A percentile compares a stretch with the other conserved stretches of the same genome.
phyloP scores from a whole-genome alignment of 352 stramenopile species.

The Stephanocyclus meneghinianus region DNA sequence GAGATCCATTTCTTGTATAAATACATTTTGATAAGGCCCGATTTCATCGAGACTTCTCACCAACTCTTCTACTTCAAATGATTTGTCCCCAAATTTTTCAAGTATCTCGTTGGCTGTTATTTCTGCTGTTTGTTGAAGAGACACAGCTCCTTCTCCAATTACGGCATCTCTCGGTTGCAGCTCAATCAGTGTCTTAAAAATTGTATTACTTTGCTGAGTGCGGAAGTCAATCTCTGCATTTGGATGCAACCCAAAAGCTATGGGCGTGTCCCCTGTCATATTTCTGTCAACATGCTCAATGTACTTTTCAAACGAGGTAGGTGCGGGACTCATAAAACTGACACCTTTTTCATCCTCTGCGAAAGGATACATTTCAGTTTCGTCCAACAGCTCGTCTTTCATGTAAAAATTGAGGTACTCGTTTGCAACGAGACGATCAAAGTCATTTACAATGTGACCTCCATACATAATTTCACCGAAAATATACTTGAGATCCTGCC shows the following conservation, averaged over 20 bases:
- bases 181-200: constrained; percentile 95
- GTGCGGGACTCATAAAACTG: constrained; percentile 92
- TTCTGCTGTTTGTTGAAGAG: constrained; percentile 90
- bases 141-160: constrained; percentile 87
- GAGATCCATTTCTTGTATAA: constrained; percentile 97
- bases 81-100: constrained; percentile 94
- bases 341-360: constrained; percentile 93
- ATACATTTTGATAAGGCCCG: constrained; percentile 94
- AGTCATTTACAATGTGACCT: constrained; percentile 95
- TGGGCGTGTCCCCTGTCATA: constrained; percentile 93
- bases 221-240: constrained; percentile 99
- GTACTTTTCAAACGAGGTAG: constrained; percentile 96
- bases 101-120: constrained; percentile 90
- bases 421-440: constrained; percentile 90
- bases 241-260: constrained; percentile 95
- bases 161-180: constrained; percentile 88
- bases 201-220: constrained; percentile 92
- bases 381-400: constrained; percentile 95
- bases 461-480: constrained; percentile 97
- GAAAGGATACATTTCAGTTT: constrained; percentile 98
- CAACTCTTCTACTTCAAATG: constrained; percentile 96
- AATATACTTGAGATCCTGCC: constrained; percentile 95
- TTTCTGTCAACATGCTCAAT: constrained; percentile 95
- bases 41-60: constrained; percentile 90
- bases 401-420: constrained; percentile 98